Evolutionary conservation across 495 filamentous ascomycete genomes (phyloP), one percentile per base, ranked within the genome.

Genomic region (Viridothelium virens): DNA sequence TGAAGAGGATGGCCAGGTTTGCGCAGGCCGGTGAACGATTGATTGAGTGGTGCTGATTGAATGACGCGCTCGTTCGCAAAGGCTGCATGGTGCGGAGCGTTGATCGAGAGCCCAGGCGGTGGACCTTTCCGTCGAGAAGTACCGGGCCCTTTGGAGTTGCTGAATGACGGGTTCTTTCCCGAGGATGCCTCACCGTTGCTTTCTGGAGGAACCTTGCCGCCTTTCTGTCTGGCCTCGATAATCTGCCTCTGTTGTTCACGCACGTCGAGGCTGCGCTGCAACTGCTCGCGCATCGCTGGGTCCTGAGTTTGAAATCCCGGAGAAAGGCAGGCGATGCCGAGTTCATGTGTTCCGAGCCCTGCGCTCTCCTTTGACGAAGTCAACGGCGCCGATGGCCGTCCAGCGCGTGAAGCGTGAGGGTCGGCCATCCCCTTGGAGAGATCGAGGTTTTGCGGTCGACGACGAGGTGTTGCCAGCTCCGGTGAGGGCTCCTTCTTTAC

Each of bases 51-150:
- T 2, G 94, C 94, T 4, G 94, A 98, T 78, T 98, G 94, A 65
- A 98, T 93, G 38, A 98, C 92, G 65, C 94, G 83, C 78, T 98
- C 94, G 72, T 94, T 88, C 63, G 94, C 92, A 71, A 98, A 98
- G 59, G 95, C 91, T 65, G 92, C 86, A 68, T 95, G 91, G n/a
- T 92, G 91, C 0, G 94, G 94, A 16, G 94, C 91, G n/a, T 93
- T 89, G 68, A 98, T 98, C 63, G 92, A 94, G 62, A 98, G 79
- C 62, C 93, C 93, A 16, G 91, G 90, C 48, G 94, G 93, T 46
- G 91, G 88, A 70, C 86, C 79, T 83, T 92, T 83, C 84, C 92
- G 82, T 56, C 74, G 69, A 77, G 86, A 79, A 72, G 86, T 79
- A 71, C 69, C 83, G 38, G 88, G 86, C 31, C 87, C 87, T 74